Evolutionary conservation across 129 eudicot genomes (phyloP).

Genomic region (Sambucus nigra): DNA sequence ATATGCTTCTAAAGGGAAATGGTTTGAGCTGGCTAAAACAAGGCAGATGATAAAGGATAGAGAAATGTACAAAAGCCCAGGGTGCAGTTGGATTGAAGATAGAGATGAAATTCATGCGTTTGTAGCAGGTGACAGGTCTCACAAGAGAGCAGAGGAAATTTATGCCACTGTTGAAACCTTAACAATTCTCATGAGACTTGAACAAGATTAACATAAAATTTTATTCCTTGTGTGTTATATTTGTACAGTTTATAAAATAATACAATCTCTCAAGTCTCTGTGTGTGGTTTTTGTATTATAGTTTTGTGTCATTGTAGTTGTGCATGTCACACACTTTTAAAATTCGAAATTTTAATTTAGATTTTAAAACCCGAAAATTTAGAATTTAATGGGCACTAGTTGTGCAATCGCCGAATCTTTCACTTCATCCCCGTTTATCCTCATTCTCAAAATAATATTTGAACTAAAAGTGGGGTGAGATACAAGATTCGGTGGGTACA

Average conservation of each 20-base stretch:
- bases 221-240: background rate
- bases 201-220: slow-evolving; percentile 6
- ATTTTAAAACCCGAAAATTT: too few relatives aligned
- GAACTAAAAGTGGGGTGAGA: too few relatives aligned
- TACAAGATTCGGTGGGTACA: too few relatives aligned
- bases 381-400: too few relatives aligned
- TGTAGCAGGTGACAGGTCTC: slow-evolving; percentile 36
- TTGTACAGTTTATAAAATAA: background rate
- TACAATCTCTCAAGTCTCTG: too few relatives aligned
- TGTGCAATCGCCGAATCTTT: background rate
- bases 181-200: slow-evolving; percentile 17
- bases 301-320: too few relatives aligned
- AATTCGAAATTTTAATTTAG: too few relatives aligned
- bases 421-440: background rate
- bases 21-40: slow-evolving; percentile 20
- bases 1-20: slow-evolving; percentile 34
- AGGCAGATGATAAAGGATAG: slow-evolving; percentile 25
- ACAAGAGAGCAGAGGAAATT: slow-evolving; percentile 24
- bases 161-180: slow-evolving; percentile 22
- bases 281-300: too few relatives aligned
- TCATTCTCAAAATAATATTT: too few relatives aligned
- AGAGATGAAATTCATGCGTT: slow-evolving; percentile 26
- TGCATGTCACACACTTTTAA: too few relatives aligned
- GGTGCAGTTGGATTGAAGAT: slow-evolving; percentile 46
- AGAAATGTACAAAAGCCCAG: slow-evolving; percentile 26